These are phyloP conservation scores for Aspergillus hancockii DNA, from an alignment of 495 filamentous ascomycete species.

Conservation along the genomic window DNA sequence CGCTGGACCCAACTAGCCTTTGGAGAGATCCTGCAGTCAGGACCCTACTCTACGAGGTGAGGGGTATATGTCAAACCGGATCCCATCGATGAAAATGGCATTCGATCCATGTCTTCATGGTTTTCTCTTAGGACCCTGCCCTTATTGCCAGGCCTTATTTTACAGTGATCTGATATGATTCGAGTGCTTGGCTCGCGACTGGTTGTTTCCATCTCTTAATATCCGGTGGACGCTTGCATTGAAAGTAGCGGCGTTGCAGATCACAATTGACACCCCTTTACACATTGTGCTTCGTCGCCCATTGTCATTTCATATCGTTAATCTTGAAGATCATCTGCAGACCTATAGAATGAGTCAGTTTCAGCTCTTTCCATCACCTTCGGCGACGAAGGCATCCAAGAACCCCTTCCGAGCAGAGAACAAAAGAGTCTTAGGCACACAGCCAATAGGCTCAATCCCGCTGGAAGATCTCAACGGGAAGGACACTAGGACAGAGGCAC, in stretches of 20 bases:
- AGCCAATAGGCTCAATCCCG: constrained; percentile 36
- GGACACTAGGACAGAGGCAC: constrained; percentile 36
- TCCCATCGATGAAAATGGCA: neutral
- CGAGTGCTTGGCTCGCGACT: neutral
- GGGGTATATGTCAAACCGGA: constrained; percentile 12
- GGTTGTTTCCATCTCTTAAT: neutral
- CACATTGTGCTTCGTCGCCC: neutral
- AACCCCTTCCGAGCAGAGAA: constrained; percentile 37
- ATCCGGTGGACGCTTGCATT: neutral
- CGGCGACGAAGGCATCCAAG: constrained; percentile 39
- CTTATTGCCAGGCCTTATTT: neutral
- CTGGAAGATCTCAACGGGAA: constrained; percentile 37
- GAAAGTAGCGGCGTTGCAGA: neutral
- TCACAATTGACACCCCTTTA: neutral
- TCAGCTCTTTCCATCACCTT: constrained; percentile 56
- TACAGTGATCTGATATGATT: neutral
- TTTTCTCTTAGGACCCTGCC: neutral
- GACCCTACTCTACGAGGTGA: constrained; percentile 1
- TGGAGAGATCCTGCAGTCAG: constrained; percentile 6
- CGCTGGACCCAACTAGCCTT: constrained; percentile 10
- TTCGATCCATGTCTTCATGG: constrained; percentile 4
- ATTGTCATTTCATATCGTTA: neutral
- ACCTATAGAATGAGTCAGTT: constrained; percentile 43
- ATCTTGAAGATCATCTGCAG: constrained; percentile 1
- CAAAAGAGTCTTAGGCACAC: constrained; percentile 26